Evolutionary conservation across 371 early-diverging fungal species (phyloP).

Genomic region (Circinella minor): DNA sequence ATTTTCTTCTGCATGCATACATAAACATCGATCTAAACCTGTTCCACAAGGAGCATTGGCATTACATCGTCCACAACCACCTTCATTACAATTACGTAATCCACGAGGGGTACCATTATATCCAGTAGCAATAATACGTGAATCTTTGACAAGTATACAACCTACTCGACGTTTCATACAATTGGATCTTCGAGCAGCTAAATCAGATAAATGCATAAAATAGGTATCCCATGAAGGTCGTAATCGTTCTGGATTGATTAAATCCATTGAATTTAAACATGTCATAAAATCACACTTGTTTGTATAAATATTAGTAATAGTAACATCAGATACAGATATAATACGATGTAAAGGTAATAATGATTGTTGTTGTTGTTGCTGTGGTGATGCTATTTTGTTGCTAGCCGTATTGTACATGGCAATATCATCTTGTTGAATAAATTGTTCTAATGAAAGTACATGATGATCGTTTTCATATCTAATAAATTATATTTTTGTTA

Average conservation of each 20-base stretch:
- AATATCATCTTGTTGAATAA: slow-evolving; percentile 44
- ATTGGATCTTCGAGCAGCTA: slow-evolving; percentile 84
- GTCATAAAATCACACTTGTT: slow-evolving; percentile 31
- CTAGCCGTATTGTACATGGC: slow-evolving; percentile 37
- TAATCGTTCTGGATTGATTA: slow-evolving; percentile 74
- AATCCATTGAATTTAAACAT: slow-evolving; percentile 36
- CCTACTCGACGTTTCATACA: slow-evolving; percentile 99
- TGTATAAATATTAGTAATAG: slow-evolving; percentile 62
- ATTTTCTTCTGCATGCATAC: slow-evolving; percentile 99
- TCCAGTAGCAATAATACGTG: slow-evolving; percentile 93
- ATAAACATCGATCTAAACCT: slow-evolving; percentile 88
- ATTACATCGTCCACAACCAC: slow-evolving; percentile 96
- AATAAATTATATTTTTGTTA: no score
- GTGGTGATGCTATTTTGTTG: slow-evolving; percentile 5
- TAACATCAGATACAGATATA: slow-evolving; percentile 60
- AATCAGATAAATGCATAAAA: slow-evolving; percentile 94
- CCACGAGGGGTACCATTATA: slow-evolving; percentile 98
- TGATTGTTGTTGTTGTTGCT: slow-evolving; percentile 3
- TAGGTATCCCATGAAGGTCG: slow-evolving; percentile 97
- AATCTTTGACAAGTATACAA: slow-evolving; percentile 91
- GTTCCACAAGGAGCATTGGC: slow-evolving; percentile 76
- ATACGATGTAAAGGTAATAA: slow-evolving; percentile 43
- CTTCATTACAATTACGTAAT: slow-evolving; percentile 91
- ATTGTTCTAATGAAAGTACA: slow-evolving; percentile 26
- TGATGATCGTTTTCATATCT: no score